Evolutionary conservation across 257 asterid genomes (phyloP).

Genomic region (Apocynum venetum): DNA sequence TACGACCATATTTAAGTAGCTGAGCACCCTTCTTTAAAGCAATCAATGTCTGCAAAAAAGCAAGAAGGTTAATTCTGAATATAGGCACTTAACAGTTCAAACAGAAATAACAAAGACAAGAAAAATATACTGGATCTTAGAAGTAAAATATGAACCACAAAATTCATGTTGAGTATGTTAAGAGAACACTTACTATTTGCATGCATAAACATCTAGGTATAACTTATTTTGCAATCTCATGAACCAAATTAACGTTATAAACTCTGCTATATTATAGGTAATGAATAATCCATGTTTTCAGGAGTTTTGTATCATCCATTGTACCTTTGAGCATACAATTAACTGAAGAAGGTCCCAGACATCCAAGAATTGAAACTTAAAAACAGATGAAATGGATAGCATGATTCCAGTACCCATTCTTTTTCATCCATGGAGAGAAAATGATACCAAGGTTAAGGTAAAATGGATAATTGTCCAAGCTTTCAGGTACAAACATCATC

Average conservation of each 20-base stretch:
- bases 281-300: neutral
- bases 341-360: neutral
- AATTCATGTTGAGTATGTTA: neutral
- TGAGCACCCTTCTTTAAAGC: slow-evolving; percentile 91
- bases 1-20: slow-evolving; percentile 84
- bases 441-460: neutral
- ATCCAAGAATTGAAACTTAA: neutral
- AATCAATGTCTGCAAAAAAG: slow-evolving; percentile 55
- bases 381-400: neutral
- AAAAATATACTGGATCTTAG: neutral
- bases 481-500: neutral
- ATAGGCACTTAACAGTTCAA: neutral
- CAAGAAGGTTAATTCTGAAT: slow-evolving; percentile 9
- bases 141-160: neutral
- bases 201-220: neutral
- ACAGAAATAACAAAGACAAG: neutral
- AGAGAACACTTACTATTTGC: neutral
- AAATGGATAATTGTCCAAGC: neutral
- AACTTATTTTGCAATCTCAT: neutral
- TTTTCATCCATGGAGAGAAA: neutral
- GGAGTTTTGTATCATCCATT: neutral
- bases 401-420: neutral
- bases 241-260: neutral
- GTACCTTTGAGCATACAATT: neutral
- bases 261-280: neutral